A percentile compares a stretch with the other conserved stretches of the same genome.
phyloP scores from a whole-genome alignment of 768 basidiomycete species.

The Termitomyces sp. region DNA sequence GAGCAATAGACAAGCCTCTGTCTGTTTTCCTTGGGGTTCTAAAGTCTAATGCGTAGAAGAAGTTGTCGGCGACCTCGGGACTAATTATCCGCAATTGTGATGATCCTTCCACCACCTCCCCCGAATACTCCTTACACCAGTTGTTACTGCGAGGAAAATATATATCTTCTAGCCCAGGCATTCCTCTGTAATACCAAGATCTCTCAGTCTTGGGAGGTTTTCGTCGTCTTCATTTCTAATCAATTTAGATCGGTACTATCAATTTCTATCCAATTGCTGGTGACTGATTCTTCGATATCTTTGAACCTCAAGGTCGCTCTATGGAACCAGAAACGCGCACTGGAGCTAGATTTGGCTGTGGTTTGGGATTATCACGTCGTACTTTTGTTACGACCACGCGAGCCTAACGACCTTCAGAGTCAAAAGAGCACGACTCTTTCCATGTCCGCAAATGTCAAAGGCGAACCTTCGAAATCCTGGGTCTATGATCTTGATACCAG shows the following conservation, averaged over 20 bases:
- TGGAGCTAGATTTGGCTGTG: slow-evolving; percentile 31
- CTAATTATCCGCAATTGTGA: background rate
- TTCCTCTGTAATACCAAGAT: slow-evolving; percentile 30
- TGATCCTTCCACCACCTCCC: slow-evolving; percentile 24
- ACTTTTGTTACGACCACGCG: slow-evolving; percentile 40
- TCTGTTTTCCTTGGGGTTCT: background rate
- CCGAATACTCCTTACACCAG: slow-evolving; percentile 48
- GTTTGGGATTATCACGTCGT: slow-evolving; percentile 79
- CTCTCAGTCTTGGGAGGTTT: slow-evolving; percentile 40
- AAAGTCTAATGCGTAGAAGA: background rate
- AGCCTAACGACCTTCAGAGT: background rate
- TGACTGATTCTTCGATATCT: background rate
- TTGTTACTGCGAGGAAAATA: slow-evolving; percentile 71
- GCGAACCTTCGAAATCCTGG: slow-evolving; percentile 28
- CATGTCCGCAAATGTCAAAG: background rate
- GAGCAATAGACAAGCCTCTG: background rate
- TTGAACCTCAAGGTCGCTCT: slow-evolving; percentile 47
- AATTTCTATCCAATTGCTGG: background rate
- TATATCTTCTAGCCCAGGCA: slow-evolving; percentile 50
- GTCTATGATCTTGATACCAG: slow-evolving; percentile 67
- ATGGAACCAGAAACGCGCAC: slow-evolving; percentile 52
- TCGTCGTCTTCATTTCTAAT: slow-evolving; percentile 65
- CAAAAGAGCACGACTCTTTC: background rate
- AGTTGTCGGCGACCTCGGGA: background rate
- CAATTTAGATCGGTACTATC: slow-evolving; percentile 41